phyloP scores from a whole-genome alignment of 345 rosid species.

The Aquilaria yunnanensis region DNA sequence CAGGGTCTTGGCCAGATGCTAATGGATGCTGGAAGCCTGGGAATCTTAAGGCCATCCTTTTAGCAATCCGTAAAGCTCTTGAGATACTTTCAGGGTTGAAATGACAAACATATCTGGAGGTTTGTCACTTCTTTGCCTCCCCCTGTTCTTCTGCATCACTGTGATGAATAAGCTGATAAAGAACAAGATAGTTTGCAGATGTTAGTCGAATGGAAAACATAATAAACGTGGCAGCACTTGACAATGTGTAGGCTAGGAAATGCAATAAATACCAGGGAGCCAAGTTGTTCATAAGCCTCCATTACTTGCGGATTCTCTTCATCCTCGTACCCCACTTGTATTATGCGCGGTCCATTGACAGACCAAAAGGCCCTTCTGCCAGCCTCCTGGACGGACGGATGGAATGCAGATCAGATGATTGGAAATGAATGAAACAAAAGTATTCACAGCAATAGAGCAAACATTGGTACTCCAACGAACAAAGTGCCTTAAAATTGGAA shows the following conservation, averaged over 20 bases:
- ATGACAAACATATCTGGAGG: no score
- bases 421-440: no score
- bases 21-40: no score
- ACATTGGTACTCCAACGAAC: not conserved
- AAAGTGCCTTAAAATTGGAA: not conserved
- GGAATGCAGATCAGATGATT: no score
- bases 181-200: not conserved
- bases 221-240: not conserved
- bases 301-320: constrained; percentile 86
- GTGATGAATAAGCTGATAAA: constrained; percentile 53
- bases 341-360: constrained; percentile 72
- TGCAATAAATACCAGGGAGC: constrained; percentile 55
- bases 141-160: constrained; percentile 29
- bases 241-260: not conserved
- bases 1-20: no score
- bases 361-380: constrained; percentile 90
- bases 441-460: not conserved
- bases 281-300: constrained; percentile 84
- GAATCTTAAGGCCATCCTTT: no score
- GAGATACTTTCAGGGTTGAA: no score
- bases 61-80: no score
- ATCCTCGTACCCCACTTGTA: constrained; percentile 82
- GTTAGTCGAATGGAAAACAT: no score
- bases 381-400: constrained; percentile 48
- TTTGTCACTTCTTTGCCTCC: no score